phyloP scores from a whole-genome alignment of 1,139 yeast species.

The Magnusiomyces sp. region DNA sequence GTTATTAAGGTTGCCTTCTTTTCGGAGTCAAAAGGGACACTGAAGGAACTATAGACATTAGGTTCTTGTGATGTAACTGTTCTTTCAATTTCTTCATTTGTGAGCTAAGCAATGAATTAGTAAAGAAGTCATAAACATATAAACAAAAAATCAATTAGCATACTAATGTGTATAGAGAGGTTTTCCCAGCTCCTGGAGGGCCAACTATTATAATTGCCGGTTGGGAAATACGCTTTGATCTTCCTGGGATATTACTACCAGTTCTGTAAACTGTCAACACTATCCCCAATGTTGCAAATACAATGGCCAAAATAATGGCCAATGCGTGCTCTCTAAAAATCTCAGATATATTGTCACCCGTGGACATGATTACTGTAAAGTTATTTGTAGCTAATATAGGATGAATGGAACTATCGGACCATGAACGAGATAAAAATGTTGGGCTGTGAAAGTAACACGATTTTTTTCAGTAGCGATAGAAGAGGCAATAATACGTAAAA shows the following conservation, averaged over 20 bases:
- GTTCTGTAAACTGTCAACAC: background rate
- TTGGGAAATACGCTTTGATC: conserved; percentile 25
- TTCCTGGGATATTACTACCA: conserved; percentile 7
- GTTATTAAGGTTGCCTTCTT: conserved; percentile 26
- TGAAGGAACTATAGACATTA: conserved; percentile 31
- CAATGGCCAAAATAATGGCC: conserved; percentile 11
- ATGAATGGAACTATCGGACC: background rate
- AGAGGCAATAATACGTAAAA: background rate
- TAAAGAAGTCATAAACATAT: background rate
- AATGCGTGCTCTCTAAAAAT: conserved; percentile 13
- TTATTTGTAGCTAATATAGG: background rate
- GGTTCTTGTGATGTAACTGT: conserved; percentile 43
- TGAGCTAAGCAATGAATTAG: conserved; percentile 6
- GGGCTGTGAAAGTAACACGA: background rate
- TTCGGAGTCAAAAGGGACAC: conserved; percentile 32
- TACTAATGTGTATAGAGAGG: conserved; percentile 44
- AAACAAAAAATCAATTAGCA: background rate
- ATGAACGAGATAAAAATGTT: background rate
- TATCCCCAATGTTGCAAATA: conserved; percentile 11
- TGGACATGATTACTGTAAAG: background rate
- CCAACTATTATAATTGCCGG: conserved; percentile 71
- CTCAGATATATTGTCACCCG: background rate
- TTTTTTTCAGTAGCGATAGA: background rate
- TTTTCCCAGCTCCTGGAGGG: conserved; percentile 66
- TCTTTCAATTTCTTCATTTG: conserved; percentile 25